Evolutionary conservation across 169 alveolate species (phyloP).

Genomic region (Plasmodium falciparum): DNA sequence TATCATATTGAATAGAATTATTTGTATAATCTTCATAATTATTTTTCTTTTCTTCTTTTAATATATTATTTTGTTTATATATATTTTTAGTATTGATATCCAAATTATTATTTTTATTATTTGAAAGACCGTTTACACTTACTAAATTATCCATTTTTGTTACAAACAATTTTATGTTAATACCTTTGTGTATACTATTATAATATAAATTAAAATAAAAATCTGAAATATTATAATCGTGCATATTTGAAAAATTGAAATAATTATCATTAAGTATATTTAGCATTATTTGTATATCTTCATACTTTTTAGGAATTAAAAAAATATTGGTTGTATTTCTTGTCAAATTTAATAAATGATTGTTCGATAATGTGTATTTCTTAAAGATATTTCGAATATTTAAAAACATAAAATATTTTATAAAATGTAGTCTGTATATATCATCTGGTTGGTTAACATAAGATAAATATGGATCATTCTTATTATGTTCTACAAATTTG

Average conservation of each 20-base stretch:
- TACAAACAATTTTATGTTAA: not conserved
- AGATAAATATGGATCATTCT: no score
- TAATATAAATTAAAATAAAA: conserved; percentile 57
- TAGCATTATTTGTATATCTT: conserved; percentile 49
- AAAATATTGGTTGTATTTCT: conserved; percentile 35
- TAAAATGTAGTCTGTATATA: conserved; percentile 52
- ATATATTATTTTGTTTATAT: not conserved
- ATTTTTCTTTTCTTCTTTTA: no score
- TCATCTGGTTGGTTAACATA: conserved; percentile 11
- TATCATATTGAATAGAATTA: no score
- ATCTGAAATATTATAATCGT: conserved; percentile 12
- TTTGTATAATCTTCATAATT: no score
- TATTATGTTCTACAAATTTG: no score
- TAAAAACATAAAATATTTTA: conserved; percentile 63
- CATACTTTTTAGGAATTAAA: conserved; percentile 71
- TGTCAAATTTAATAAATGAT: conserved; percentile 39
- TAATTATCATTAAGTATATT: conserved; percentile 28
- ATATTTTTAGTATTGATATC: conserved; percentile 2
- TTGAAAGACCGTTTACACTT: no score
- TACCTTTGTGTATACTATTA: conserved; percentile 5
- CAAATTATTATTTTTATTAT: no score
- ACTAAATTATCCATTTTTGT: not conserved
- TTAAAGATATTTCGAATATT: conserved; percentile 41
- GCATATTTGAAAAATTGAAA: conserved; percentile 44
- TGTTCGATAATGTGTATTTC: conserved; percentile 61